Base-by-base conservation (phyloP, 2,329 filamentous ascomycete species). In the Arthrobotrys musiformis region DNA sequence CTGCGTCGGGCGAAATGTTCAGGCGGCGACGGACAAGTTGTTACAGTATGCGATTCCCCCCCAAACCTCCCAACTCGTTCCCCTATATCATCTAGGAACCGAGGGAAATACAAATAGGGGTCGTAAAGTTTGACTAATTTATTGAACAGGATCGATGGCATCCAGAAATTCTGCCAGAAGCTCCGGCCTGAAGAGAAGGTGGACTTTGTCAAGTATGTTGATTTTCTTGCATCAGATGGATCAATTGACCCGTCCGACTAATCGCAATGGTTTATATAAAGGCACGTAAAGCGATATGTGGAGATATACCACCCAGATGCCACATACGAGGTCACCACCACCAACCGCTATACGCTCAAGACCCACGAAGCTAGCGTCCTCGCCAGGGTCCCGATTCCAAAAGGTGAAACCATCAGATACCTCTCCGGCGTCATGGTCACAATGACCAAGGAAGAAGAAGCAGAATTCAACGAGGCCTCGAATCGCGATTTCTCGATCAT, bases 401-500 rank as follows among this genome's bases (percentile, higher is more conserved):
- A 90, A 79, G 93, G 94, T 78, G 92, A 97, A 82, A 89, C 91
- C 42, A 90, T 99, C 85, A 97, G 94, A 84, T 97, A 97, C 82
- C 87, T 99, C 6, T 91, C 90, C 6, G 95, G 95, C 1, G 95
- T 96, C 11, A 92, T 97, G 82, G 94, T 99, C 24, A 89, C 92
- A 42, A 95, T 99, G 85, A 97, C 94, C 0, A 90, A 92, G 33
- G 92, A 97, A 82, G 94, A 99, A 83, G 95, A 98, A 82, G 88
- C 90, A 78, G 90, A 92, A 70, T 88, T 98, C 72, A 91, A 93
- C 26, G 84, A 90, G 91, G 90, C 67, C 40, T 73, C 74, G 75
- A 92, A 95, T 82, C 94, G 94, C 82, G 95, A 99, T 82, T 99
- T 99, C 83, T 97, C 94, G 83, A 94, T 99, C 79, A 94, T 99